Base-by-base conservation (phyloP, 1,284 basidiomycete species). In the Neonothopanus nambi region DNA sequence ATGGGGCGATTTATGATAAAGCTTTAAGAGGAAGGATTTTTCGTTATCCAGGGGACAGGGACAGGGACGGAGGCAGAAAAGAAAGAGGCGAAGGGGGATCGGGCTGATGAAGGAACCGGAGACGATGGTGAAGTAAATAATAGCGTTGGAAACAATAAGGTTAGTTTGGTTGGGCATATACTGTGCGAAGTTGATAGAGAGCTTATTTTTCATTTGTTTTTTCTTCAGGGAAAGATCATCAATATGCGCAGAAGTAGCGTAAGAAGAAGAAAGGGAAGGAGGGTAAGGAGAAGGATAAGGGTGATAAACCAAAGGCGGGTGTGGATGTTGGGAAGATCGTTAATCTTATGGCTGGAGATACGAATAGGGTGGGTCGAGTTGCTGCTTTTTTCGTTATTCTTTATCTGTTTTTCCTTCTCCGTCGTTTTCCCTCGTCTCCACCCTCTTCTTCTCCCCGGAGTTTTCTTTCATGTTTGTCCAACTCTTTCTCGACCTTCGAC, bases 1-100 rank as follows among this genome's bases (percentile, higher is more conserved):
- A n/a, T n/a, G n/a, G n/a, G 0, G 76, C 89, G 0, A 89, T 97
- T 49, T 98, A 95, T 63, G 89, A 93, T 67, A 97, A 97, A 68
- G 87, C 93, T 0, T 73, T 97, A 88, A 89, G 65, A 76, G 93
- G 24, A 89, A 86, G 64, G 93, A 97, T 67, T 87, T 87, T 54
- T 89, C 89, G 0, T 93, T 23, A 72, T 91, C 2, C 77, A 83
- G 42, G 26, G 26, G 26, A 11, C 11, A 5, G n/a, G n/a, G n/a
- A n/a, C n/a, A n/a, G 11, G 26, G 26, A 80, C 72, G 61, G 75
- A 79, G 28, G 76, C 76, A 45, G 51, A 38, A 46, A 11, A 5
- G 26, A 28, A 28, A 5, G 26, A 5, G 5, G 26, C 11, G 26
- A 11, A 11, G 26, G 11, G 26, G 26, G 26, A 5, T 11, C 5